Percentiles rank a stretch among this genome's conserved stretches.
Evolutionary conservation across 2,329 filamentous ascomycete genomes (phyloP).

Genomic region (Phaeosphaeria sp.): DNA sequence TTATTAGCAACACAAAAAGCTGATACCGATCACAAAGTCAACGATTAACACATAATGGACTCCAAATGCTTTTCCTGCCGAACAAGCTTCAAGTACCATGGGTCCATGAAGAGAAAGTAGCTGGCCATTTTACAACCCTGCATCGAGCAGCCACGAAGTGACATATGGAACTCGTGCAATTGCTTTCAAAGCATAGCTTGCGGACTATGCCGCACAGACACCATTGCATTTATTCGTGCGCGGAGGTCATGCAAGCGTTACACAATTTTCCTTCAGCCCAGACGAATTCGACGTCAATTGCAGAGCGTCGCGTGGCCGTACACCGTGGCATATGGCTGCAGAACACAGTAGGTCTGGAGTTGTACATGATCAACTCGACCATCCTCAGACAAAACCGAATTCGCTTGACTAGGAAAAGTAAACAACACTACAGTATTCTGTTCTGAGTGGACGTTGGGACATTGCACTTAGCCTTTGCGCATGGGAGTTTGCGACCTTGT

Average conservation of each 20-base stretch:
- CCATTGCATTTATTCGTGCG: neutral
- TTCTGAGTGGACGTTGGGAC: neutral
- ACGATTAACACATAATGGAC: too few relatives aligned
- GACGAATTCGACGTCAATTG: neutral
- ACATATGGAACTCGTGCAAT: neutral
- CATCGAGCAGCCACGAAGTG: neutral
- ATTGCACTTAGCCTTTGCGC: neutral
- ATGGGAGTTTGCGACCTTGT: slow-evolving; percentile 1
- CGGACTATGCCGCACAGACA: too few relatives aligned
- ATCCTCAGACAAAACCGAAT: neutral
- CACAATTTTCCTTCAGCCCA: neutral
- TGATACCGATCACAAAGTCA: too few relatives aligned
- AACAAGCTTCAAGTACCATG: neutral
- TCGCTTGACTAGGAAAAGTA: neutral
- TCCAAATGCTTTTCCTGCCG: too few relatives aligned
- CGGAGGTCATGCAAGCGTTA: neutral
- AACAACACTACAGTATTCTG: neutral
- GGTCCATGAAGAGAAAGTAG: neutral
- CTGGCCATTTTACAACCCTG: neutral
- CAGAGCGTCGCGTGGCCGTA: neutral
- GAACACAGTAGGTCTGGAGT: neutral
- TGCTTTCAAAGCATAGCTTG: neutral
- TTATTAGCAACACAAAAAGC: too few relatives aligned
- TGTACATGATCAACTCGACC: neutral
- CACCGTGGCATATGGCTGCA: neutral